Conservation (phyloP, 1,284 basidiomycete genomes). For the Trichosporon faecale region DNA sequence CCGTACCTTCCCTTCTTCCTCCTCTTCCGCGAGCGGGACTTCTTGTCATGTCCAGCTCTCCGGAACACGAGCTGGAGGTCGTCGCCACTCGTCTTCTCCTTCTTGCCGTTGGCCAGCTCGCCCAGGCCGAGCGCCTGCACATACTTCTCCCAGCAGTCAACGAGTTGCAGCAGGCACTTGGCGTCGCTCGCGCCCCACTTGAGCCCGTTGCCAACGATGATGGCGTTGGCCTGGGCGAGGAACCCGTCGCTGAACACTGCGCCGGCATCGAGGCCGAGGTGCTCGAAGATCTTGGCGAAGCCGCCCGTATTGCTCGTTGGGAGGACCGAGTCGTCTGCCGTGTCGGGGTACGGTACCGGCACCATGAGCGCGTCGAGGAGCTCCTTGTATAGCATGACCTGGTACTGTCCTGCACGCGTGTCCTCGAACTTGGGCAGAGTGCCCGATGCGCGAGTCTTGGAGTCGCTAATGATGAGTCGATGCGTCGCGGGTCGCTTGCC, state of each 20-base stretch:
- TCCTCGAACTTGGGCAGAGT: slow-evolving; percentile 64
- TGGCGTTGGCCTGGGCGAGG: slow-evolving; percentile 56
- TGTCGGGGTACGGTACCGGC: not conserved
- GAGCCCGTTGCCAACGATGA: slow-evolving; percentile 48
- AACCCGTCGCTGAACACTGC: slow-evolving; percentile 61
- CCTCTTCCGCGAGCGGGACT: not conserved
- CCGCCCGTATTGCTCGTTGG: not conserved
- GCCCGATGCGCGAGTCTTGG: slow-evolving; percentile 64
- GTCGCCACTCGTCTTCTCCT: slow-evolving; percentile 35
- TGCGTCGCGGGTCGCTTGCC: slow-evolving; percentile 30
- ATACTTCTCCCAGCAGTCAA: slow-evolving; percentile 40
- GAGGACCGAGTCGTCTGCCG: not conserved
- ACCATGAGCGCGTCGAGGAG: slow-evolving; percentile 58
- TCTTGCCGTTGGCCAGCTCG: slow-evolving; percentile 9
- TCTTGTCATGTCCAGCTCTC: slow-evolving; percentile 27
- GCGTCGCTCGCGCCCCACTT: slow-evolving; percentile 30
- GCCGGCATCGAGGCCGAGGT: slow-evolving; percentile 56
- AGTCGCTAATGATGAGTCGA: slow-evolving; percentile 64
- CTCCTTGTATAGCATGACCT: slow-evolving; percentile 79
- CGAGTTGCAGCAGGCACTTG: slow-evolving; percentile 39
- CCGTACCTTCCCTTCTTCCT: slow-evolving; percentile 13
- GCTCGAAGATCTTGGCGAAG: slow-evolving; percentile 54
- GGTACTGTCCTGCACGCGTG: slow-evolving; percentile 64
- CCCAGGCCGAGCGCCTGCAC: slow-evolving; percentile 46
- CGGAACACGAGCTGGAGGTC: slow-evolving; percentile 51